These are phyloP conservation scores for Claviceps sp. DNA, from an alignment of 2,329 filamentous ascomycete genomes.

Conservation along the genomic window DNA sequence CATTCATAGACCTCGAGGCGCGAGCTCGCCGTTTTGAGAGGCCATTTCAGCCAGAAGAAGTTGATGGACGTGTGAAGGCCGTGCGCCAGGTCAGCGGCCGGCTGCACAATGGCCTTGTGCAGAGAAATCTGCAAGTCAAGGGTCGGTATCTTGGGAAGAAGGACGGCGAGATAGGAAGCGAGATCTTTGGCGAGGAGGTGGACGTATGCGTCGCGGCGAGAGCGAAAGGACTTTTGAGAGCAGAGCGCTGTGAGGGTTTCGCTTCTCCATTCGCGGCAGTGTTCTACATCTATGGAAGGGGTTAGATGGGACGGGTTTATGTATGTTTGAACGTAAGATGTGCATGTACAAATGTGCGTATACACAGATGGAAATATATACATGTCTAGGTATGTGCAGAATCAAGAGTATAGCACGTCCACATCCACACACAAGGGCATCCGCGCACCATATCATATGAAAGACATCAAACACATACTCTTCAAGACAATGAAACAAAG, in stretches of 20 bases:
- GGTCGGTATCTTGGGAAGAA: constrained; percentile 15
- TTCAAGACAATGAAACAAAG: not conserved
- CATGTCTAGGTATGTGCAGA: not conserved
- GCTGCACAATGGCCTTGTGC: constrained; percentile 20
- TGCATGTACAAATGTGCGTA: too few relatives aligned
- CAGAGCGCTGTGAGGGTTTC: constrained; percentile 23
- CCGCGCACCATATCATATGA: not conserved
- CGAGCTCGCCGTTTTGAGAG: constrained; percentile 21
- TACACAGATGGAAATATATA: not conserved
- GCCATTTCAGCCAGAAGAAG: constrained; percentile 24
- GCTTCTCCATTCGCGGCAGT: constrained; percentile 24
- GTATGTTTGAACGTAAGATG: too few relatives aligned
- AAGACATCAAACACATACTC: too few relatives aligned
- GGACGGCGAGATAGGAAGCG: constrained; percentile 16
- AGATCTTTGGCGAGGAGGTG: constrained; percentile 20
- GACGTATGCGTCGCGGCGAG: constrained; percentile 16
- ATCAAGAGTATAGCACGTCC: too few relatives aligned
- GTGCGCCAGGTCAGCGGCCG: constrained; percentile 23
- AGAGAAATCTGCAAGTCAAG: constrained; percentile 20
- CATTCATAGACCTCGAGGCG: constrained; percentile 25
- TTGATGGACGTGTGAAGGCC: constrained; percentile 21
- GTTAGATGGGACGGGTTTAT: not conserved
- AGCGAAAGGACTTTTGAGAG: constrained; percentile 18
- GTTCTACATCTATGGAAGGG: constrained; percentile 16
- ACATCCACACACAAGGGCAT: not conserved